phyloP scores from a whole-genome alignment of 805 yeast genomes.

The Pichia paraexigua region DNA sequence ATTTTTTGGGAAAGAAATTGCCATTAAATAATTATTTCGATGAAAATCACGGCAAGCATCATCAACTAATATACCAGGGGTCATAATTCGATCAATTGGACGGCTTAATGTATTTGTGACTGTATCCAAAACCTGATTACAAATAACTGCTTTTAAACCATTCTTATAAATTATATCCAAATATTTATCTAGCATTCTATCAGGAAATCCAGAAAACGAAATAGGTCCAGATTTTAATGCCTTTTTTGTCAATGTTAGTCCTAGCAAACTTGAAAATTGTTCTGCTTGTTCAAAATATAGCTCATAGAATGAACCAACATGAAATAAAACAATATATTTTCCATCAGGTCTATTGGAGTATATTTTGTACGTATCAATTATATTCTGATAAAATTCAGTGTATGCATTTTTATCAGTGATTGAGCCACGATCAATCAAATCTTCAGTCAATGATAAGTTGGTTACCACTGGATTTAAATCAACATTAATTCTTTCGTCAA shows the following conservation, averaged over 20 bases:
- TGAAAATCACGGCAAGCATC: slow-evolving; percentile 73
- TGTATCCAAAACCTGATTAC: slow-evolving; percentile 50
- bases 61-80: slow-evolving; percentile 90
- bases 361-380: slow-evolving; percentile 22
- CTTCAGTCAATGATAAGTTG: background rate
- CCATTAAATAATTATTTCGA: slow-evolving; percentile 61
- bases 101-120: slow-evolving; percentile 41
- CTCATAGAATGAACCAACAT: slow-evolving; percentile 84
- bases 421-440: slow-evolving; percentile 6
- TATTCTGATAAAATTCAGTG: slow-evolving; percentile 25
- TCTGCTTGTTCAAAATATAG: slow-evolving; percentile 86
- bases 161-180: slow-evolving; percentile 63
- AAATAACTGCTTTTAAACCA: slow-evolving; percentile 67
- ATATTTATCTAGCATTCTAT: slow-evolving; percentile 60
- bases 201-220: slow-evolving; percentile 92
- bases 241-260: slow-evolving; percentile 59
- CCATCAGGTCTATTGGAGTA: slow-evolving; percentile 19
- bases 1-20: slow-evolving; percentile 53
- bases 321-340: slow-evolving; percentile 54
- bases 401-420: slow-evolving; percentile 8
- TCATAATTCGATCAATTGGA: slow-evolving; percentile 68
- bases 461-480: background rate
- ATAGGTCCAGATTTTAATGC: slow-evolving; percentile 38
- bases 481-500: background rate
- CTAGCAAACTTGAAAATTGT: slow-evolving; percentile 58